Percentiles rank a stretch among this genome's conserved stretches.
phyloP scores from a whole-genome alignment of 1,139 yeast genomes.

The Trichomonascaceae sp. region DNA sequence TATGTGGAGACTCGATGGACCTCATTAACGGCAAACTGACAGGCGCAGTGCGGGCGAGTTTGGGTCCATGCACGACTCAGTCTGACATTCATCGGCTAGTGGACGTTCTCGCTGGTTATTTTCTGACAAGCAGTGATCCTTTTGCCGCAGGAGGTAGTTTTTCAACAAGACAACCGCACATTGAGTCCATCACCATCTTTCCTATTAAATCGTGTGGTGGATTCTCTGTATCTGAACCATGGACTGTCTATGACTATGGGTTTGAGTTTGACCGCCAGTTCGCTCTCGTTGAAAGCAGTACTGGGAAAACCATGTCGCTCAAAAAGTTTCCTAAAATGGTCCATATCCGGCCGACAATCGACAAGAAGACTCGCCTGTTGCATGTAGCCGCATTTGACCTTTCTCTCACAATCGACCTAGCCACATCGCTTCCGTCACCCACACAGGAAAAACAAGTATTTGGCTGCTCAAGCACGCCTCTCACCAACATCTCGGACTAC shows the following conservation, averaged over 20 bases:
- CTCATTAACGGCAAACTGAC: slow-evolving; percentile 26
- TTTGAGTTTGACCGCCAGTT: slow-evolving; percentile 29
- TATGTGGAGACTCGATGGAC: slow-evolving; percentile 31
- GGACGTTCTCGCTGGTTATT: slow-evolving; percentile 17
- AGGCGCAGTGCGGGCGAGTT: slow-evolving; percentile 30
- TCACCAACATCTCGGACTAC: background rate
- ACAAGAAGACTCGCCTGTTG: slow-evolving; percentile 1
- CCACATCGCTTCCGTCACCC: background rate
- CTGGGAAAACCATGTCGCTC: slow-evolving; percentile 20
- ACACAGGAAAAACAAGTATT: too few species aligned
- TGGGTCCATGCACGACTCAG: slow-evolving; percentile 28
- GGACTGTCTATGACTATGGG: slow-evolving; percentile 23
- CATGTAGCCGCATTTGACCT: background rate
- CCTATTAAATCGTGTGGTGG: slow-evolving; percentile 34
- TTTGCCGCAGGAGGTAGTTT: background rate
- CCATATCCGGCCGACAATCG: slow-evolving; percentile 20
- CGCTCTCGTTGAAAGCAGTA: slow-evolving; percentile 22
- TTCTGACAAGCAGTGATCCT: slow-evolving; percentile 1
- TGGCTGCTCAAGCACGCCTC: too few species aligned
- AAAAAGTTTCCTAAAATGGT: slow-evolving; percentile 26
- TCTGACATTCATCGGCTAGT: slow-evolving; percentile 24
- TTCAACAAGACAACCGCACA: slow-evolving; percentile 1
- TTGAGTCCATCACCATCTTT: slow-evolving; percentile 17
- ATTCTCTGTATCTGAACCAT: slow-evolving; percentile 17
- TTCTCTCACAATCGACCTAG: background rate